phyloP scores from a whole-genome alignment of 2,329 filamentous ascomycete species.

The Scleromitrula shiraiana region DNA sequence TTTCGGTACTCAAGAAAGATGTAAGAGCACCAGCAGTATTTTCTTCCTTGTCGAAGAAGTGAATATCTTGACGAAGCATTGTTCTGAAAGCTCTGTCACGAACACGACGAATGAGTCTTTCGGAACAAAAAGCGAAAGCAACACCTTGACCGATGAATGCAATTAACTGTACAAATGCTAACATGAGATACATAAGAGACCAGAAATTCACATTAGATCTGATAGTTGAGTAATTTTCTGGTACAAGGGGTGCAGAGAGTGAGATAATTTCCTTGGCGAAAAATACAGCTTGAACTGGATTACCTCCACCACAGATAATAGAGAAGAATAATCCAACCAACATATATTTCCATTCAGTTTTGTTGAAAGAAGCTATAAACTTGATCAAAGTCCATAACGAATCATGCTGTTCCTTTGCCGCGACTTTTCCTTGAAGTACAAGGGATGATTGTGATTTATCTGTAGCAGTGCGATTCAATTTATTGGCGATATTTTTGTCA shows the following conservation, averaged over 20 bases:
- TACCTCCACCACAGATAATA: conserved; percentile 71
- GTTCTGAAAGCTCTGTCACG: conserved; percentile 75
- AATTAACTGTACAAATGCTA: conserved; percentile 66
- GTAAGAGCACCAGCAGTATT: conserved; percentile 86
- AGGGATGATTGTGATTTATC: conserved; percentile 60
- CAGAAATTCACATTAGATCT: conserved; percentile 73
- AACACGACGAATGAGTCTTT: conserved; percentile 74
- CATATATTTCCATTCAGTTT: conserved; percentile 63
- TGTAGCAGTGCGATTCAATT: conserved; percentile 47
- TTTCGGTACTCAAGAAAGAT: conserved; percentile 81
- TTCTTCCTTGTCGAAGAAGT: conserved; percentile 83
- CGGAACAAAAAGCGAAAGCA: conserved; percentile 78
- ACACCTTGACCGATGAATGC: conserved; percentile 61
- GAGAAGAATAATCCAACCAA: conserved; percentile 63
- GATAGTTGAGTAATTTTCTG: conserved; percentile 37
- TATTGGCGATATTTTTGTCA: conserved; percentile 49
- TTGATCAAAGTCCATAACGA: conserved; percentile 68
- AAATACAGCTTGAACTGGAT: conserved; percentile 70
- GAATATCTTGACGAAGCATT: conserved; percentile 86
- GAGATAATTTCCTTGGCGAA: conserved; percentile 82
- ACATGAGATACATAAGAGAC: conserved; percentile 81
- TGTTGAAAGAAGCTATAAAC: conserved; percentile 75
- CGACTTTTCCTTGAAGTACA: conserved; percentile 49
- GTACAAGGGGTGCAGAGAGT: conserved; percentile 38
- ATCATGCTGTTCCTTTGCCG: conserved; percentile 51